A percentile compares a stretch with the other conserved stretches of the same genome.
Evolutionary conservation across 139 green algal genomes (phyloP).

Genomic region (Chlorella sp.): DNA sequence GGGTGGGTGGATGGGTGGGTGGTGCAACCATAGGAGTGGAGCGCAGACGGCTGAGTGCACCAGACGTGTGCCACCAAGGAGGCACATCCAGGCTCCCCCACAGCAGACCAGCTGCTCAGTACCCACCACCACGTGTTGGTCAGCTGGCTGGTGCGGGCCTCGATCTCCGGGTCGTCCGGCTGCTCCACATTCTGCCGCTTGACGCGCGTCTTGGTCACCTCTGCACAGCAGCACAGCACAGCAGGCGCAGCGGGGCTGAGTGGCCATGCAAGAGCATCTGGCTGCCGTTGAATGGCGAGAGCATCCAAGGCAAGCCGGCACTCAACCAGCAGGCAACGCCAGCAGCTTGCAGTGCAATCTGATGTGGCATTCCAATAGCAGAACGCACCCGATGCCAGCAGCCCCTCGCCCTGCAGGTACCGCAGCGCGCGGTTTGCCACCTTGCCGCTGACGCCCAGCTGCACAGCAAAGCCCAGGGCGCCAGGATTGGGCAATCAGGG

Average conservation of each 20-base stretch:
- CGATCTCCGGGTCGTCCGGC: conserved; percentile 39
- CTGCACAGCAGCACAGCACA: neutral
- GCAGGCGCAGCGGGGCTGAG: no score
- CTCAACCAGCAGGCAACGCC: no score
- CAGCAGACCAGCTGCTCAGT: neutral
- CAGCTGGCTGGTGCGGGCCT: conserved; percentile 31
- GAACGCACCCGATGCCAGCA: conserved; percentile 34
- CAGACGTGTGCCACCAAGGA: no score
- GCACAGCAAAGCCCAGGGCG: no score
- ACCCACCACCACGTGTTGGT: conserved; percentile 38
- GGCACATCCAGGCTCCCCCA: neutral
- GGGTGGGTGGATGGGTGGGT: no score
- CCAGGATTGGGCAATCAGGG: no score
- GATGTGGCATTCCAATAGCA: neutral
- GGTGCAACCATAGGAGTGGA: no score
- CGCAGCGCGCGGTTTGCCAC: conserved; percentile 36
- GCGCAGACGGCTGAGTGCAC: no score
- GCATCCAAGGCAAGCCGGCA: no score
- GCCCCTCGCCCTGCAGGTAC: conserved; percentile 46
- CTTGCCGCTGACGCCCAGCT: conserved; percentile 31
- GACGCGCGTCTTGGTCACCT: conserved; percentile 32
- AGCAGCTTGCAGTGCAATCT: neutral
- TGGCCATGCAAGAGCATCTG: no score
- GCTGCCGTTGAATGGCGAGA: no score
- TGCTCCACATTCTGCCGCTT: conserved; percentile 32